Conservation (phyloP, 768 basidiomycete genomes). For the Leccinum broughii region DNA sequence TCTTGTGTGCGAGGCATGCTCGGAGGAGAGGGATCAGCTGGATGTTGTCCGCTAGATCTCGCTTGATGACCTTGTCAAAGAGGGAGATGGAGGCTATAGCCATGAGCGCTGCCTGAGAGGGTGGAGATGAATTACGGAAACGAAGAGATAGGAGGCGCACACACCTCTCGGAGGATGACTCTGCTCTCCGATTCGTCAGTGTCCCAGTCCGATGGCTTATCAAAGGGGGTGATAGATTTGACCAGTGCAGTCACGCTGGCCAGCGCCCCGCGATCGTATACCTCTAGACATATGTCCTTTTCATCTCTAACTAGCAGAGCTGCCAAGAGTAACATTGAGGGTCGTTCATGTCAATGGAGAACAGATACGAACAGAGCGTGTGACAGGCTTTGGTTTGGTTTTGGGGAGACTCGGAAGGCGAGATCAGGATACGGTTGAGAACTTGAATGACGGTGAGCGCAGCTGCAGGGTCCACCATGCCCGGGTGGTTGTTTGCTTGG, state of each 20-base stretch:
- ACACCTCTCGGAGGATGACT: slow-evolving; percentile 62
- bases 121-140: background rate
- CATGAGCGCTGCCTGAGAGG: slow-evolving; percentile 64
- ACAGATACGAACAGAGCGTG: slow-evolving; percentile 57
- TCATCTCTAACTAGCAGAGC: slow-evolving; percentile 76
- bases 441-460: slow-evolving; percentile 68
- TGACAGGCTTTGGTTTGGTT: slow-evolving; percentile 71
- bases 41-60: slow-evolving; percentile 60
- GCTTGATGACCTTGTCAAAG: slow-evolving; percentile 70
- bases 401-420: slow-evolving; percentile 40
- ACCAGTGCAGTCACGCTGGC: slow-evolving; percentile 52
- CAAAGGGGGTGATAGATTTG: slow-evolving; percentile 51
- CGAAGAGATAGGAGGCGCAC: slow-evolving; percentile 7
- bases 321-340: slow-evolving; percentile 17
- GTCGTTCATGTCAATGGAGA: background rate
- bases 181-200: slow-evolving; percentile 66
- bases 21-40: slow-evolving; percentile 56
- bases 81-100: slow-evolving; percentile 72
- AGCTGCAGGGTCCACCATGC: slow-evolving; percentile 43
- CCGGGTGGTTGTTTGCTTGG: slow-evolving; percentile 32
- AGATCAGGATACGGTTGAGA: slow-evolving; percentile 58
- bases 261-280: slow-evolving; percentile 70
- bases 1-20: slow-evolving; percentile 54
- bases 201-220: slow-evolving; percentile 53
- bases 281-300: slow-evolving; percentile 60